These are phyloP conservation scores for Aspergillus tanneri DNA, from an alignment of 2,329 filamentous ascomycete genomes.

Conservation along the genomic window DNA sequence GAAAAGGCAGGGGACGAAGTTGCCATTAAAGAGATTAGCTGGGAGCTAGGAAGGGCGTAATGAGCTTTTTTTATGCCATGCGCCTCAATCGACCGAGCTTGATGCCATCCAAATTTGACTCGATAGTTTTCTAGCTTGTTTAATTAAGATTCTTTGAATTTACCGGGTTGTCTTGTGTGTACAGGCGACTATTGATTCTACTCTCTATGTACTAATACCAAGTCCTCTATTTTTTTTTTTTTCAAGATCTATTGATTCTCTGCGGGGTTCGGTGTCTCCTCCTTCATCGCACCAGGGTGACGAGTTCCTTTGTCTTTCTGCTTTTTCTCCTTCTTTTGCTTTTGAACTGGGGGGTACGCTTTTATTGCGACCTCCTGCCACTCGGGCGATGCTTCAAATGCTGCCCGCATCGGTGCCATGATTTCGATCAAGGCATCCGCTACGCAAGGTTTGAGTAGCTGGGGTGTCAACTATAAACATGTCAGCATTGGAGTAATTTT, in stretches of 20 bases:
- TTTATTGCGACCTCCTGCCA: slow-evolving; percentile 76
- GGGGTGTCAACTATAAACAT: slow-evolving; percentile 66
- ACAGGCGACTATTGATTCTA: too few relatives aligned
- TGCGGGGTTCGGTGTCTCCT: too few relatives aligned
- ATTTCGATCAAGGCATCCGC: slow-evolving; percentile 70
- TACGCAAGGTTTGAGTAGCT: slow-evolving; percentile 82
- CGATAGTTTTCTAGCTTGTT: slow-evolving; percentile 14
- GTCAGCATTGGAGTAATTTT: slow-evolving; percentile 7
- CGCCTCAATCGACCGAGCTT: not conserved
- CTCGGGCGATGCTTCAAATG: slow-evolving; percentile 67
- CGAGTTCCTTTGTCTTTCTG: slow-evolving; percentile 71
- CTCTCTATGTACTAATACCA: too few relatives aligned
- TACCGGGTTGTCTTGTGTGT: too few relatives aligned
- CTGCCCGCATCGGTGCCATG: slow-evolving; percentile 72
- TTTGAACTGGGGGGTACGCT: slow-evolving; percentile 75
- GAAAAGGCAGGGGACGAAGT: slow-evolving; percentile 91
- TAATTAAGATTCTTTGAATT: slow-evolving; percentile 10
- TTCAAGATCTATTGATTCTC: too few relatives aligned
- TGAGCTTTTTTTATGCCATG: not conserved
- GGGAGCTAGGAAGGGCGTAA: slow-evolving; percentile 76
- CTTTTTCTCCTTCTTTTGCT: slow-evolving; percentile 74
- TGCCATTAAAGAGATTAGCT: slow-evolving; percentile 83
- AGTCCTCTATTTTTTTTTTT: too few relatives aligned
- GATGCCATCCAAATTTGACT: not conserved
- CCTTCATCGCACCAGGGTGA: slow-evolving; percentile 38